Percentiles rank a stretch among this genome's conserved stretches.
Evolutionary conservation across 2,329 filamentous ascomycete genomes (phyloP).

Genomic region (Orbilia javanica): DNA sequence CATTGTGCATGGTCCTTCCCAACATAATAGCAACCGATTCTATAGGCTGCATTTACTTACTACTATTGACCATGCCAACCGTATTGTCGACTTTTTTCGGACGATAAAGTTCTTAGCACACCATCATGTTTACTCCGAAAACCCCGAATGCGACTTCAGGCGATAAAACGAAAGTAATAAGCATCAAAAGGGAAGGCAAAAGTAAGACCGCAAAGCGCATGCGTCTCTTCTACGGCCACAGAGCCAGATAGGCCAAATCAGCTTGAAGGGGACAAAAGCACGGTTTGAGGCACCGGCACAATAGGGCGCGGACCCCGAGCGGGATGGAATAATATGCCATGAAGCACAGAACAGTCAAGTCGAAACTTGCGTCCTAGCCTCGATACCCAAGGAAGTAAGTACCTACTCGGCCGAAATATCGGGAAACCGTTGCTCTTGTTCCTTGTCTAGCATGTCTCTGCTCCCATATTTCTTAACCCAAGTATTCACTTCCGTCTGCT

Average conservation of each 20-base stretch:
- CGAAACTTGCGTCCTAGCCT: conserved; percentile 34
- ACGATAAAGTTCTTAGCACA: conserved; percentile 47
- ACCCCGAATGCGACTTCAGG: not conserved
- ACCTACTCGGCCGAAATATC: conserved; percentile 48
- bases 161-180: conserved; percentile 13
- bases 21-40: not conserved
- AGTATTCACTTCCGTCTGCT: conserved; percentile 30
- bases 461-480: conserved; percentile 35
- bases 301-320: conserved; percentile 34
- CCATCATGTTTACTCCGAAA: conserved; percentile 22
- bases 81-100: conserved; percentile 35
- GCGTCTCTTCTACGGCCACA: conserved; percentile 4
- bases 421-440: conserved; percentile 37
- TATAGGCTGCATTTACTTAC: conserved; percentile 34
- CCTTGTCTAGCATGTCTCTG: conserved; percentile 14
- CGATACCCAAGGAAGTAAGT: not conserved
- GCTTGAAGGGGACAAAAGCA: conserved; percentile 26
- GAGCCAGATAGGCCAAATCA: not conserved
- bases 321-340: conserved; percentile 4
- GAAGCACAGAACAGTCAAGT: conserved; percentile 29
- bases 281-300: conserved; percentile 27
- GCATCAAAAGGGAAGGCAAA: conserved; percentile 20
- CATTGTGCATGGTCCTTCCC: not conserved
- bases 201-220: conserved; percentile 17
- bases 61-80: conserved; percentile 36